Base-by-base conservation (phyloP, 805 yeast genomes). In the Clavispora phyllophila region DNA sequence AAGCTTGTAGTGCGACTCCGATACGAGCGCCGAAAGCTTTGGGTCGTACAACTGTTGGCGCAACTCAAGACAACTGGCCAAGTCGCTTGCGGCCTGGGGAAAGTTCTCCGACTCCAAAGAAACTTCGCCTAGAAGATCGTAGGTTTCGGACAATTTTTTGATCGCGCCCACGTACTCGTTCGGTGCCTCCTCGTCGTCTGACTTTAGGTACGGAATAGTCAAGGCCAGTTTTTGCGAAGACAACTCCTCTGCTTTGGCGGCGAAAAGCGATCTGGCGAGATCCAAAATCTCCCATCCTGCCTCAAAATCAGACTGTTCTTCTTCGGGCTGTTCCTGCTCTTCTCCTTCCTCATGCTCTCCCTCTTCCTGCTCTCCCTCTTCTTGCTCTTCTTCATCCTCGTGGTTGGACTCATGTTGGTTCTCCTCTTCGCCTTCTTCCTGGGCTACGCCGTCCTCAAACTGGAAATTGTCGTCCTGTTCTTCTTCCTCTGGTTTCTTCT, bases 71-170 rank as follows among this genome's bases (percentile, higher is more conserved):
- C 87, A 71, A 15, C 75, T 63, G 37, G 71, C 66, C 44, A 88
- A 78, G 60, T 90, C 96, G 15, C 66, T 66, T 0, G 83, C 76
- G 0, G 96, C 87, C 60, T 87, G 95, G 13, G 70, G 64, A 61
- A 89, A 89, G 61, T 87, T 87, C 54, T 91, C 97, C 2, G 93
- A 78, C 57, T 91, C 99, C 35, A 90, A 69, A 0, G 96, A 83
- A 9, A 90, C 84, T 58, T 91, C 97, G 25, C 98, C 98, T 14
- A 89, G 69, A 9, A 90, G 62, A 55, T 85, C 90, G 58, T 81
- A 84, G 1, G 82, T 76, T 43, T 87, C 90, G 0, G 90, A 80
- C 18, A 89, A 66, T 49, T 79, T 84, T 52, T 72, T 68, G 43
- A 72, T 65, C 20, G 72, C 48, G 23, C 55, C 58, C 12, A 70